A percentile compares a stretch with the other conserved stretches of the same genome.
These are phyloP conservation scores for Pythium dissotocum DNA, from an alignment of 352 stramenopile species.

Conservation along the genomic window DNA sequence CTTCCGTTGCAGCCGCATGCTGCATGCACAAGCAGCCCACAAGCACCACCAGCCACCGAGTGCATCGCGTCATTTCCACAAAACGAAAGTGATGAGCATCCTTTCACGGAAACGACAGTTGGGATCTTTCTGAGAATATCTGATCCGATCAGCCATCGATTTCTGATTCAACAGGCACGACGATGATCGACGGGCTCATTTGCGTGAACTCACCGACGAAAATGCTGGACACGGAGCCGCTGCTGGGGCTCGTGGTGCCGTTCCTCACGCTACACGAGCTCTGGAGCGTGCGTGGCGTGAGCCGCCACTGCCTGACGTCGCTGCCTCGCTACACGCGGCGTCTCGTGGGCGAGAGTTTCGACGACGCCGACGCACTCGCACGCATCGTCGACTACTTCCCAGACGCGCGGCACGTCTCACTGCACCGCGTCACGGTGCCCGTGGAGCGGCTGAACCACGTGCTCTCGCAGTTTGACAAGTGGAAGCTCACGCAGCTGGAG, in stretches of 20 bases:
- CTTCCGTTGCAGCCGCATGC: background rate
- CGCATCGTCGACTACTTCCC: slow-evolving; percentile 40
- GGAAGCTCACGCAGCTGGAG: slow-evolving; percentile 42
- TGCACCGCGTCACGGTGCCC: slow-evolving; percentile 37
- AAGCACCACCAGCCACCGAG: background rate
- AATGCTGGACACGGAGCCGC: slow-evolving; percentile 26
- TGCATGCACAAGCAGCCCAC: background rate
- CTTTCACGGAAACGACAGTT: background rate
- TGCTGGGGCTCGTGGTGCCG: slow-evolving; percentile 43
- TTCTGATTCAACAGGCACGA: background rate
- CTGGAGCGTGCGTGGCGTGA: slow-evolving; percentile 35
- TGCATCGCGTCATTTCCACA: background rate
- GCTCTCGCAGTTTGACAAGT: slow-evolving; percentile 30
- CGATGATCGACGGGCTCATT: background rate
- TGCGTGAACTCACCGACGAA: background rate
- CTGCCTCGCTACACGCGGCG: slow-evolving; percentile 47
- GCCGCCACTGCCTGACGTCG: slow-evolving; percentile 24
- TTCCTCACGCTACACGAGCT: slow-evolving; percentile 53
- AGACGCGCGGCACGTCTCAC: slow-evolving; percentile 37
- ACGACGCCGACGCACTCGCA: slow-evolving; percentile 28
- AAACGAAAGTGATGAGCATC: background rate
- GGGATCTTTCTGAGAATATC: slow-evolving; percentile 1
- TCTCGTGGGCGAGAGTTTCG: slow-evolving; percentile 37
- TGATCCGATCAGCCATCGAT: background rate
- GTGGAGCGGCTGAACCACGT: slow-evolving; percentile 34